phyloP scores from a whole-genome alignment of 2,329 filamentous ascomycete species.

The Aureobasidium sp. region DNA sequence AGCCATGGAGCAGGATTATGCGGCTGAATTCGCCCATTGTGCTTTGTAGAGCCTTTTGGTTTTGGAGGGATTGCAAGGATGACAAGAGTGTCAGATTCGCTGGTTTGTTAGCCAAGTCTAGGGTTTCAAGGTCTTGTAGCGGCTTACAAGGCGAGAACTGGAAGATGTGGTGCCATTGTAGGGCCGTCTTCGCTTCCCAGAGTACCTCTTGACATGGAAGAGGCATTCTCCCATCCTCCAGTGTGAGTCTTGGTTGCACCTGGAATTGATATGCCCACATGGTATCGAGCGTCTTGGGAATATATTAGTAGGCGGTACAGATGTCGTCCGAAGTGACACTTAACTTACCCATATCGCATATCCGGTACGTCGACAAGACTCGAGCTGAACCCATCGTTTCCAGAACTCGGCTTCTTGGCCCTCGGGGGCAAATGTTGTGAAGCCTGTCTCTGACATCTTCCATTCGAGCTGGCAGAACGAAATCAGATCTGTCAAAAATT shows the following conservation, averaged over 20 bases:
- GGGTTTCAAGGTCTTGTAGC: not conserved
- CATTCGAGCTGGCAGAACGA: slow-evolving; percentile 17
- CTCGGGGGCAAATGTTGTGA: not conserved
- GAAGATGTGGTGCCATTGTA: slow-evolving; percentile 21
- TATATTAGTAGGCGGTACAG: not conserved
- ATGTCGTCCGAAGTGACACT: not conserved
- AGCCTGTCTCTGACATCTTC: slow-evolving; percentile 12
- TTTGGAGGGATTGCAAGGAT: slow-evolving; percentile 41
- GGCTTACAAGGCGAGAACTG: slow-evolving; percentile 13
- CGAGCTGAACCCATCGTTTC: slow-evolving; percentile 19
- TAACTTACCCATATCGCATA: slow-evolving; percentile 21
- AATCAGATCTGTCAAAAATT: slow-evolving; percentile 9
- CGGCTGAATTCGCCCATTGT: slow-evolving; percentile 44
- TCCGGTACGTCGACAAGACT: slow-evolving; percentile 20
- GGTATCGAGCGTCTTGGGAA: slow-evolving; percentile 19
- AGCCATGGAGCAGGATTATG: slow-evolving; percentile 43
- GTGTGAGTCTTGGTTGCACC: slow-evolving; percentile 14
- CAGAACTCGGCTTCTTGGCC: slow-evolving; percentile 15
- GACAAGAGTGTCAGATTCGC: slow-evolving; percentile 31
- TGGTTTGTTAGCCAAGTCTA: not conserved
- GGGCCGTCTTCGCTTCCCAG: slow-evolving; percentile 22
- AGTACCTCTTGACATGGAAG: slow-evolving; percentile 24
- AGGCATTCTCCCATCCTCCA: slow-evolving; percentile 20
- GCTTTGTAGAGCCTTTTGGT: slow-evolving; percentile 41
- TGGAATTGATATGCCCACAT: slow-evolving; percentile 22